Evolutionary conservation across 371 early-diverging fungal genomes (phyloP), one percentile per base, ranked within the genome.

Genomic region (Fennellomyces sp.): DNA sequence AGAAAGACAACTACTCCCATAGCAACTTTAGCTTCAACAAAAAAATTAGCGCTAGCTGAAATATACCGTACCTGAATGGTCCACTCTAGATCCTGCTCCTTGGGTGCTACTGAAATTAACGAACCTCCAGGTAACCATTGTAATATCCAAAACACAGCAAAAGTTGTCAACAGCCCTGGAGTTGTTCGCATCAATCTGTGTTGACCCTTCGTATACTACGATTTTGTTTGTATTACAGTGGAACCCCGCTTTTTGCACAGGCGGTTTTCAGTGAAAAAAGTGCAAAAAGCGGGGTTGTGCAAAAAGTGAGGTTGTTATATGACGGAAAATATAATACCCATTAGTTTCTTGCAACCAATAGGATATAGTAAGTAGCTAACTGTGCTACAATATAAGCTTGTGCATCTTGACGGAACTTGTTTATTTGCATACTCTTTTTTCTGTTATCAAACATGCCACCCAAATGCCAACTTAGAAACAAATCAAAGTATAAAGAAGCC

Each of bases 61-160:
- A 39, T 39, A 39, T n/a, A n/a, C n/a, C n/a, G n/a, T n/a, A n/a
- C 39, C 45, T 45, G 45, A 45, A 45, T 45, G 45, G 4, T 12
- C 45, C 12, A 3, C 19, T 45, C 45, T 10, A 21, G n/a, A 23
- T 45, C 45, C 45, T 45, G 23, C 45, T 21, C 45, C 45, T 17
- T 17, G 5, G n/a, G 8, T 21, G 8, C 21, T 45, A 27, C 23
- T 21, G n/a, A 45, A 5, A 45, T 45, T 21, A 2, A 45, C 12
- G 21, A 45, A 23, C 5, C 0, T 45, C 45, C 45, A 45, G 3
- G 23, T 23, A 19, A 45, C 23, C 5, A 25, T 5, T 1, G 45
- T 45, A 2, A 25, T 45, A 21, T 45, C 45, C 21, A 45, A 45
- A 45, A 45, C 45, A 21, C 21, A 45, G 23, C 45, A 45, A 23